A percentile compares a stretch with the other conserved stretches of the same genome.
These are phyloP conservation scores for Dillenia turbinata DNA, from an alignment of 164 flowering plant genomes.

Conservation along the genomic window DNA sequence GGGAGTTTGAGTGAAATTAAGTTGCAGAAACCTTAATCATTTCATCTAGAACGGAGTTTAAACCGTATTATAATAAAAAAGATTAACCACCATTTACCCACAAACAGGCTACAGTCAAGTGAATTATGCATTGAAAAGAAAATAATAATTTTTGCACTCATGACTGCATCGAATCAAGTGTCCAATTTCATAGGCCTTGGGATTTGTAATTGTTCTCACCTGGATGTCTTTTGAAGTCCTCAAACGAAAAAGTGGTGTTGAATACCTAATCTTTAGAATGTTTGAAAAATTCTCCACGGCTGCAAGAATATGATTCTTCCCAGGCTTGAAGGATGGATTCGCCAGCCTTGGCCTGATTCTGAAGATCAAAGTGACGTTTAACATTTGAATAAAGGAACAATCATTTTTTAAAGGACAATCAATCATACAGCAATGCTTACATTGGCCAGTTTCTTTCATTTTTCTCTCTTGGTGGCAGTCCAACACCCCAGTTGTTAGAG, in stretches of 20 bases:
- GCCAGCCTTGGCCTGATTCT: constrained; percentile 87
- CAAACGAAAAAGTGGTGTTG: constrained; percentile 88
- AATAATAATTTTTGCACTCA: too few species aligned
- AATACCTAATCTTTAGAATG: constrained; percentile 71
- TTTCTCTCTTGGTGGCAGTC: constrained; percentile 88
- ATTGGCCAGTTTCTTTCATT: constrained; percentile 86
- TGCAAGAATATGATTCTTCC: constrained; percentile 59
- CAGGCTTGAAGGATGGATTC: constrained; percentile 78
- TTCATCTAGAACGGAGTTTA: too few species aligned
- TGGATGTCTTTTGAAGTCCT: constrained; percentile 66
- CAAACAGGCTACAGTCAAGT: too few species aligned
- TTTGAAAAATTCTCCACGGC: constrained; percentile 67
- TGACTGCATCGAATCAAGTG: too few species aligned
- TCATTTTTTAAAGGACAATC: not conserved
- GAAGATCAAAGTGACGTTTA: constrained; percentile 8
- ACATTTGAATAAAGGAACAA: not conserved
- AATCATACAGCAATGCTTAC: constrained; percentile 39
- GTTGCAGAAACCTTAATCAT: too few species aligned
- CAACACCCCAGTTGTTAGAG: constrained; percentile 92
- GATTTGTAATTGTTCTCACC: constrained; percentile 30
- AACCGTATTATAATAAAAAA: too few species aligned
- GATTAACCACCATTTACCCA: too few species aligned
- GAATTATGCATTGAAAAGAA: too few species aligned
- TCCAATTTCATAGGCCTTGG: too few species aligned
- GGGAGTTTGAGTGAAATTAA: not conserved